These are phyloP conservation scores for Capsicum pubescens DNA, from an alignment of 257 asterid species.

Conservation along the genomic window DNA sequence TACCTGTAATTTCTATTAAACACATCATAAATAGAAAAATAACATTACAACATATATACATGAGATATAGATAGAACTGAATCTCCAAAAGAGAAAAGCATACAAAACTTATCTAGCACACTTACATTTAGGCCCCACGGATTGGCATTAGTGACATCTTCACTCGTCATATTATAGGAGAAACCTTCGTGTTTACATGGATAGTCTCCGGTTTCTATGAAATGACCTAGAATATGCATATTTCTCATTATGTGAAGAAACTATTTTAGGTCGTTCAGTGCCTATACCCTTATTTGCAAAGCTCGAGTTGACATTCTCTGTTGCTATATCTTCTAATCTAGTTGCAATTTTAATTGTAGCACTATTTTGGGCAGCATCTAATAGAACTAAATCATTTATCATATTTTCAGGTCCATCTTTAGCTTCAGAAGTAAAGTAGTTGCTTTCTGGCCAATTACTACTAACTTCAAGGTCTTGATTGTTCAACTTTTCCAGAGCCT, in stretches of 20 bases:
- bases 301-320: conserved; percentile 38
- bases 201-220: no score
- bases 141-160: no score
- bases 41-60: not conserved
- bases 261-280: conserved; percentile 43
- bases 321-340: conserved; percentile 37
- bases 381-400: conserved; percentile 36
- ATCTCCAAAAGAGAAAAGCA: not conserved
- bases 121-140: no score
- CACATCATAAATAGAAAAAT: not conserved
- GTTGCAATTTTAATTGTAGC: conserved; percentile 45
- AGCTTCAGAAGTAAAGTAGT: no score
- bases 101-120: no score
- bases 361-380: conserved; percentile 41
- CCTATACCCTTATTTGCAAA: conserved; percentile 38
- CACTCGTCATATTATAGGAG: no score
- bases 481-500: no score
- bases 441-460: no score
- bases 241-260: conserved; percentile 37
- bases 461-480: no score
- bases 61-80: not conserved
- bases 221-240: conserved; percentile 1
- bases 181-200: no score
- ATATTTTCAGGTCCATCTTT: not conserved
- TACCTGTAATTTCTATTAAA: not conserved